phyloP scores from a whole-genome alignment of 805 yeast species.

The Candida saitoana region DNA sequence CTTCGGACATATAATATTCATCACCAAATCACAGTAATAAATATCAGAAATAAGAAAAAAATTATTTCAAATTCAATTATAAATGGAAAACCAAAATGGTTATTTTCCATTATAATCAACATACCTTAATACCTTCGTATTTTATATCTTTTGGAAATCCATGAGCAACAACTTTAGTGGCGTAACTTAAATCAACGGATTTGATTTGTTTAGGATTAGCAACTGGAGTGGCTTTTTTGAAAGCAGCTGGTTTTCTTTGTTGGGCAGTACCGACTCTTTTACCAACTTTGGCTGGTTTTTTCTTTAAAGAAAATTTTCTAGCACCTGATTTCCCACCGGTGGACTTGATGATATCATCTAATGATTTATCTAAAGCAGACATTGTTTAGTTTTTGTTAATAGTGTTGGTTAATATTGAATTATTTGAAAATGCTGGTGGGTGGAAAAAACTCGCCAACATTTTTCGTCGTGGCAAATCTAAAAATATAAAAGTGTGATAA shows the following conservation, averaged over 20 bases:
- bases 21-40: neutral
- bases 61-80: neutral
- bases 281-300: constrained; percentile 11
- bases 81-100: neutral
- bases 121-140: constrained; percentile 80
- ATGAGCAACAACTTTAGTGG: constrained; percentile 81
- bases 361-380: constrained; percentile 87
- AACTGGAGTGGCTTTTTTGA: constrained; percentile 24
- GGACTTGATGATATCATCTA: constrained; percentile 88
- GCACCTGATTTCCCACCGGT: constrained; percentile 37
- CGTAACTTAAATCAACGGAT: constrained; percentile 45
- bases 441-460: no score
- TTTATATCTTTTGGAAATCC: constrained; percentile 85
- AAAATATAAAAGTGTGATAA: no score
- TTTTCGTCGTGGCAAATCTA: no score
- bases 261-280: constrained; percentile 31
- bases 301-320: constrained; percentile 14
- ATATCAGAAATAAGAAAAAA: neutral
- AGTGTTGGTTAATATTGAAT: neutral
- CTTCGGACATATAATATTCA: no score
- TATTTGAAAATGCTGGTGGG: no score
- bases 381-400: constrained; percentile 26
- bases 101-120: constrained; percentile 31
- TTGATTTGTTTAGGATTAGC: constrained; percentile 2
- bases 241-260: constrained; percentile 17